phyloP scores from a whole-genome alignment of 2,329 filamentous ascomycete genomes.

The Cercospora zeae-maydis region DNA sequence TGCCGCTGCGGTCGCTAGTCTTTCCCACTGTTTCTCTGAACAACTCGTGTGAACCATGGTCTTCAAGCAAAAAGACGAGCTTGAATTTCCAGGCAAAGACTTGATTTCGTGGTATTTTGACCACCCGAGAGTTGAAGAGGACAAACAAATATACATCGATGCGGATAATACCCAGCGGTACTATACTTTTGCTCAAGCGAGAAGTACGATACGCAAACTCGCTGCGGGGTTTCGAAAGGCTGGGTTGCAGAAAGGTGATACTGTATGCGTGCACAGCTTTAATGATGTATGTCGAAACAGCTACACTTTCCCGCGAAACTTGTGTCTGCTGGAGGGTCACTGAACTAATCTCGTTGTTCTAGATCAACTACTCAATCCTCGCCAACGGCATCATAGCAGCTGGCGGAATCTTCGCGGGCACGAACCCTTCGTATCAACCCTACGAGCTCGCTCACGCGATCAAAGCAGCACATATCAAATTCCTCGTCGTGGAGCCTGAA shows the following conservation, averaged over 20 bases:
- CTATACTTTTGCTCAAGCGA: constrained; percentile 44
- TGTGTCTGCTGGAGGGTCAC: too few relatives aligned
- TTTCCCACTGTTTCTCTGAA: too few relatives aligned
- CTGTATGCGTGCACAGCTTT: constrained; percentile 50
- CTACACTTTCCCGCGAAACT: too few relatives aligned
- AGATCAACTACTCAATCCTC: constrained; percentile 28
- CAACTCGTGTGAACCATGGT: constrained; percentile 10
- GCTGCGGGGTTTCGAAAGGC: constrained; percentile 49
- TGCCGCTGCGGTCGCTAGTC: not conserved
- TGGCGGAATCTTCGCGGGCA: constrained; percentile 36
- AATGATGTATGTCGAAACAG: constrained; percentile 43
- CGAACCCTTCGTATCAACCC: constrained; percentile 37
- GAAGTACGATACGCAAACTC: constrained; percentile 45
- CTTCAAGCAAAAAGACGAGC: constrained; percentile 19
- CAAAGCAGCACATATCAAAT: constrained; percentile 30
- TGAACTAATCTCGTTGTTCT: too few relatives aligned
- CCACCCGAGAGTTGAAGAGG: constrained; percentile 43
- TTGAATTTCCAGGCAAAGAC: constrained; percentile 47
- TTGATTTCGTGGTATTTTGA: constrained; percentile 54
- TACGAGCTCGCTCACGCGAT: constrained; percentile 35
- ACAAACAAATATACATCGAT: constrained; percentile 52
- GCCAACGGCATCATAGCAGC: constrained; percentile 31
- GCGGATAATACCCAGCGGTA: constrained; percentile 38
- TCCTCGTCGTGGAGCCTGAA: constrained; percentile 34
- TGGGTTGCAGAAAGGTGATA: constrained; percentile 50